A percentile compares a stretch with the other conserved stretches of the same genome.
Conservation (phyloP, 164 flowering plant genomes). For the Vitis labrusca region DNA sequence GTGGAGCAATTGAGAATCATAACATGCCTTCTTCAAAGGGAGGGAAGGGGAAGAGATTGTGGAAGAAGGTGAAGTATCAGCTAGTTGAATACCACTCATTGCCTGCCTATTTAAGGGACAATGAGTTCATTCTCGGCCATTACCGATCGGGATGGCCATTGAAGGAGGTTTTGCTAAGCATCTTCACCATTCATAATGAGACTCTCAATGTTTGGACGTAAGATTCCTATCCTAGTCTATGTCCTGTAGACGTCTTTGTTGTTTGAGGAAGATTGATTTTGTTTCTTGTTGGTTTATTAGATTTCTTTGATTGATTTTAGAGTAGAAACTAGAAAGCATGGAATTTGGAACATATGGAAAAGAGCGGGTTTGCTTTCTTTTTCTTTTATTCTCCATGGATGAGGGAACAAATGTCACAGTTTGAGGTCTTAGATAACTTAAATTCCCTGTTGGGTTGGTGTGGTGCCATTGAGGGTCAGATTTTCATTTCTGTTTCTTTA, state of each 20-base stretch:
- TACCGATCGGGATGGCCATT: slow-evolving; percentile 94
- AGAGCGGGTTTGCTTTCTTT: too few relatives aligned
- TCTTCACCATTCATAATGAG: slow-evolving; percentile 90
- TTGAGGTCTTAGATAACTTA: background rate
- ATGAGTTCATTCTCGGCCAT: slow-evolving; percentile 83
- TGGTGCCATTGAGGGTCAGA: background rate
- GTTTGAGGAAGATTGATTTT: background rate
- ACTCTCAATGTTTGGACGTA: slow-evolving; percentile 99
- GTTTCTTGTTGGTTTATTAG: too few relatives aligned
- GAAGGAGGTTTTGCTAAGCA: slow-evolving; percentile 80
- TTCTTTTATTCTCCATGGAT: too few relatives aligned
- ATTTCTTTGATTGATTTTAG: too few relatives aligned
- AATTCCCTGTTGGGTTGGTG: background rate
- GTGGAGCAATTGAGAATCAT: slow-evolving; percentile 29
- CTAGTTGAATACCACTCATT: slow-evolving; percentile 88
- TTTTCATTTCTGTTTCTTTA: background rate
- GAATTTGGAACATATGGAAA: too few relatives aligned
- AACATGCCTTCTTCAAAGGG: slow-evolving; percentile 24
- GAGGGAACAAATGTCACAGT: too few relatives aligned
- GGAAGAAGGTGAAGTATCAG: slow-evolving; percentile 95
- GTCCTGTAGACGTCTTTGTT: too few relatives aligned
- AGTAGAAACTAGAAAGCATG: too few relatives aligned
- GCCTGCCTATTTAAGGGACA: slow-evolving; percentile 92
- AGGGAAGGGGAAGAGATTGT: slow-evolving; percentile 81
- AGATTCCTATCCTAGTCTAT: slow-evolving; percentile 17